phyloP scores from a whole-genome alignment of 2,329 filamentous ascomycete species.

The Capronia americana region DNA sequence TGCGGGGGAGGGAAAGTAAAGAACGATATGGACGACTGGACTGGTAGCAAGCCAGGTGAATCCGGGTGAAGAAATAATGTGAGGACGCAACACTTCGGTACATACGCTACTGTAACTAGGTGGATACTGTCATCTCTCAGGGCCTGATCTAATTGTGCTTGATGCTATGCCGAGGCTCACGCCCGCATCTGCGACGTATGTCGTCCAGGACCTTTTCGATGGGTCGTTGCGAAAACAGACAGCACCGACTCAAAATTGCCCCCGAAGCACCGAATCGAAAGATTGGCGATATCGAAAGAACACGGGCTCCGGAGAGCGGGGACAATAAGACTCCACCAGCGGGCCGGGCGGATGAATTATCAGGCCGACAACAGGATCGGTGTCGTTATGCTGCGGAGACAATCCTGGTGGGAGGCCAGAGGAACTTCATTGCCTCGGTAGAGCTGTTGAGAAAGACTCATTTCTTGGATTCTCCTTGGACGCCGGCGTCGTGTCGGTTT shows the following conservation, averaged over 20 bases:
- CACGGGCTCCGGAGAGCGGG: neutral
- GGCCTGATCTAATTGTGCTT: neutral
- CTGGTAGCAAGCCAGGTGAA: neutral
- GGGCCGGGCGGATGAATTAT: conserved; percentile 12
- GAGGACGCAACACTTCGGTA: neutral
- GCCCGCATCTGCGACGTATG: neutral
- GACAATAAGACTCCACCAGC: neutral
- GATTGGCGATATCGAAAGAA: neutral
- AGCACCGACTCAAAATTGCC: neutral
- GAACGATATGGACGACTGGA: neutral
- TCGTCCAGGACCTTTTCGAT: neutral
- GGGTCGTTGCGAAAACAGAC: no score
- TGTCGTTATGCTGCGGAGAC: conserved; percentile 13
- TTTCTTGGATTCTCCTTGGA: neutral
- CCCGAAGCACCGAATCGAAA: neutral
- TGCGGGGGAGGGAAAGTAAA: neutral
- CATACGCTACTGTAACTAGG: neutral
- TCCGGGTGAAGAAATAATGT: neutral
- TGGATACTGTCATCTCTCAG: neutral
- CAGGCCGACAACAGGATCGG: neutral
- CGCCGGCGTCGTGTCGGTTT: neutral
- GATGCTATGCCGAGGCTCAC: neutral
- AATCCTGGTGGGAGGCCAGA: neutral
- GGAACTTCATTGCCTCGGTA: neutral
- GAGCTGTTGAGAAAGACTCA: neutral